A percentile compares a stretch with the other conserved stretches of the same genome.
Evolutionary conservation across 371 early-diverging fungal genomes (phyloP).

Genomic region (Zychaea mexicana): DNA sequence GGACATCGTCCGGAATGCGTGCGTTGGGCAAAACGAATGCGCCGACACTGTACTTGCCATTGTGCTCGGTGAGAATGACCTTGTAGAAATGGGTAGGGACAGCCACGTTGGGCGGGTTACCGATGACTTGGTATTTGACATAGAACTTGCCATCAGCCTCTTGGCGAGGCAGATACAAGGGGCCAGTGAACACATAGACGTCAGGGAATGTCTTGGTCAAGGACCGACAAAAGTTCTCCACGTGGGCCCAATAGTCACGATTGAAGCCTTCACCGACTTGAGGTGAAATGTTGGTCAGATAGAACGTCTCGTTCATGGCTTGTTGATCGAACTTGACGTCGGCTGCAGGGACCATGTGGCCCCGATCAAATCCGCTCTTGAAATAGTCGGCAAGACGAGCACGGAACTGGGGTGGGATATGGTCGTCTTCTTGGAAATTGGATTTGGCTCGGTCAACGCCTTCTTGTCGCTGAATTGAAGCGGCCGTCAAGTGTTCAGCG

Average conservation of each 20-base stretch:
- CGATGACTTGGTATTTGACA: constrained; percentile 89
- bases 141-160: constrained; percentile 72
- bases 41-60: constrained; percentile 58
- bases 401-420: constrained; percentile 68
- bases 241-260: constrained; percentile 82
- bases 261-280: constrained; percentile 87
- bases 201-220: constrained; percentile 67
- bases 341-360: constrained; percentile 87
- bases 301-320: constrained; percentile 83
- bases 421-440: constrained; percentile 69
- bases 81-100: constrained; percentile 96
- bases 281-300: constrained; percentile 79
- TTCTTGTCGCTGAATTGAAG: constrained; percentile 54
- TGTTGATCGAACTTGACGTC: constrained; percentile 70
- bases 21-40: constrained; percentile 91
- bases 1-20: constrained; percentile 64
- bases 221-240: constrained; percentile 75
- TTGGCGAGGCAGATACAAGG: constrained; percentile 76
- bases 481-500: constrained; percentile 78
- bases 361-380: constrained; percentile 78
- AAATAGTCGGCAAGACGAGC: constrained; percentile 73
- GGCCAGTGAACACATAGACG: constrained; percentile 82
- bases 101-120: constrained; percentile 84
- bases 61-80: constrained; percentile 65
- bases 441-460: constrained; percentile 69